Percentiles rank a stretch among this genome's conserved stretches.
phyloP scores from a whole-genome alignment of 331 rosid species.

The Acacia pycnantha region DNA sequence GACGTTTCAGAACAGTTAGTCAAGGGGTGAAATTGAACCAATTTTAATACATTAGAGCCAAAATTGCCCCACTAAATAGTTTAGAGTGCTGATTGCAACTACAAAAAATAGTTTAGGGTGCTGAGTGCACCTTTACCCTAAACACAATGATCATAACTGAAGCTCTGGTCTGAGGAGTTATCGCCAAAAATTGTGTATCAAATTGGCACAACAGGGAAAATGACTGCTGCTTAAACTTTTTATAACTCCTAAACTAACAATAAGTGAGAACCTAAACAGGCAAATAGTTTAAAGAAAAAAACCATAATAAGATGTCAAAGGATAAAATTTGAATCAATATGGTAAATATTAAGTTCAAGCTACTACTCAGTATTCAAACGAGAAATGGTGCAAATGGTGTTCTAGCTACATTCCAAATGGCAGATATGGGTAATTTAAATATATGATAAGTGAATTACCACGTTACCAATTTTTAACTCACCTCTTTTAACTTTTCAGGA shows the following conservation, averaged over 20 bases:
- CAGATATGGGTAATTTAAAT: neutral
- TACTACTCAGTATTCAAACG: neutral
- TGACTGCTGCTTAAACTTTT: neutral
- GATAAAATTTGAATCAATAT: neutral
- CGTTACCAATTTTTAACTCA: slow-evolving; percentile 21
- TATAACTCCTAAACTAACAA: neutral
- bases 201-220: neutral
- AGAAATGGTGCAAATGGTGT: neutral
- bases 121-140: too few relatives aligned
- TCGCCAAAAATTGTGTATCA: neutral
- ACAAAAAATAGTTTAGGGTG: too few relatives aligned
- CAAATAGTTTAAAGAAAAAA: neutral
- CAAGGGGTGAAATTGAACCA: too few relatives aligned
- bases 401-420: neutral
- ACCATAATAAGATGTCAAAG: neutral
- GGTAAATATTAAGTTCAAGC: neutral
- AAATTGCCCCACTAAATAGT: too few relatives aligned
- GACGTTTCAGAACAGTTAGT: too few relatives aligned
- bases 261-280: neutral
- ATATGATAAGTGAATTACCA: neutral
- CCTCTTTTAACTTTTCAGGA: slow-evolving; percentile 94
- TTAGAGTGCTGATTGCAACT: too few relatives aligned
- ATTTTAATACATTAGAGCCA: too few relatives aligned
- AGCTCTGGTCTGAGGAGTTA: neutral
- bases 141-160: neutral